phyloP scores from a whole-genome alignment of 345 rosid genomes.

The Limnanthes douglasii region DNA sequence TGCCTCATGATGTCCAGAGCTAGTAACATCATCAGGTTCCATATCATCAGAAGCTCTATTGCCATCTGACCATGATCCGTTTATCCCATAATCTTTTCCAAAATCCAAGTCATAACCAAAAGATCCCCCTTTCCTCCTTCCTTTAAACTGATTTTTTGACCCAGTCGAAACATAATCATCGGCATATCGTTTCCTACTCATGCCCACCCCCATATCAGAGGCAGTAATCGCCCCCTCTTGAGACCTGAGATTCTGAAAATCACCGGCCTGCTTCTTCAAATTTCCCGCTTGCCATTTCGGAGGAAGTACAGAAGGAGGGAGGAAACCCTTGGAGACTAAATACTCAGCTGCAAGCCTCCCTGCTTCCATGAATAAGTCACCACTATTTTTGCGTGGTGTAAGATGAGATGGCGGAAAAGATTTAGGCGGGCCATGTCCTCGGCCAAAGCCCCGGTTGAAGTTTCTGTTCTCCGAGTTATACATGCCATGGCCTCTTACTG shows the following conservation, averaged over 20 bases:
- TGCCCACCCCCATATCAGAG: conserved; percentile 22
- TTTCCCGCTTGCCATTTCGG: conserved; percentile 68
- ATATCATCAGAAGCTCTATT: conserved; percentile 31
- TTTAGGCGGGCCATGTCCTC: conserved; percentile 54
- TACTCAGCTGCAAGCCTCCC: conserved; percentile 93
- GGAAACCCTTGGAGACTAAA: conserved; percentile 67
- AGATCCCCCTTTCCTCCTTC: conserved; percentile 53
- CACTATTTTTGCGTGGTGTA: conserved; percentile 25
- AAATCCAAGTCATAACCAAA: conserved; percentile 41
- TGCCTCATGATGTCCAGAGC: conserved; percentile 46
- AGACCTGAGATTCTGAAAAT: conserved; percentile 43
- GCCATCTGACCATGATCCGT: conserved; percentile 59
- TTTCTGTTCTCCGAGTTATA: conserved; percentile 58
- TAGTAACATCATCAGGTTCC: conserved; percentile 35
- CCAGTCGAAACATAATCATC: conserved; percentile 46
- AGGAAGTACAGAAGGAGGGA: conserved; percentile 43
- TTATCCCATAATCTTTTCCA: conserved; percentile 56
- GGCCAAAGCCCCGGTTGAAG: conserved; percentile 68
- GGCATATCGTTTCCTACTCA: conserved; percentile 39
- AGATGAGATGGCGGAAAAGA: conserved; percentile 27
- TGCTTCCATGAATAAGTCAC: conserved; percentile 69
- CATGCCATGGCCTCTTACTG: conserved; percentile 66
- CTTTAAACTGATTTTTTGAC: conserved; percentile 34
- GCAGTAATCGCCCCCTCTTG: conserved; percentile 39
- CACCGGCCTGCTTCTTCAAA: conserved; percentile 42